Base-by-base conservation (phyloP, 805 yeast genomes). In the Candida rishiriensis region DNA sequence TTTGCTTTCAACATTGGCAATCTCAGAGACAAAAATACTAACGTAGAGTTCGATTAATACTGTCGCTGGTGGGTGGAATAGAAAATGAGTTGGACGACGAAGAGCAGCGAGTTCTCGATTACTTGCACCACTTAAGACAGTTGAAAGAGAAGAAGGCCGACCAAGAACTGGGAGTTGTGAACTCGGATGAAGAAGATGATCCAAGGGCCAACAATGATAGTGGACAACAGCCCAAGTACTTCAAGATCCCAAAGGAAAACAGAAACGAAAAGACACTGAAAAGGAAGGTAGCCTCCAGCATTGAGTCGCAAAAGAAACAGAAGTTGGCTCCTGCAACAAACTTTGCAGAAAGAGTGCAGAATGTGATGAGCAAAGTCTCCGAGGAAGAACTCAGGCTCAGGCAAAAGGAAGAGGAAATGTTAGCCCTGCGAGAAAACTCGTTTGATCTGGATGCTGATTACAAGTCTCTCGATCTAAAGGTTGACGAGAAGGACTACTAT, bases 401-500 rank as follows among this genome's bases (percentile, higher is more conserved):
- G 15, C 38, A 47, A 29, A 42, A 46, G 10, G 53, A 54, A 3
- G 57, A 59, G 14, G 50, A 60, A 9, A 43, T 72, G 37, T 43
- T 68, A 51, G 53, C 53, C 6, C 46, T 66, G 3, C 64, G 78
- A 40, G 68, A 69, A 0, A 71, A 67, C 44, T 60, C 73, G 3
- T 75, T 75, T 53, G 64, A 61, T 31, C 31, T 53, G 0, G 58
- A 52, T 3, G 45, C 49, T 10, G 59, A 56, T 13, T 56, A 51
- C 30, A 53, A 55, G 29, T 66, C 71, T 1, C 29, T 50, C 1
- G 51, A 47, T 9, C 18, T 42, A 13, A 38, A 34, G 13, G 72
- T 66, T 1, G 64, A 74, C 42, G 79, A 76, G 41, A 51, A 52
- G n/a, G 85, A 80, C 38, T 50, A 49, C 8, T 72, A 58, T 49